These are phyloP conservation scores for Endocalyx cinctus DNA, from an alignment of 2,329 filamentous ascomycete species.

Conservation along the genomic window DNA sequence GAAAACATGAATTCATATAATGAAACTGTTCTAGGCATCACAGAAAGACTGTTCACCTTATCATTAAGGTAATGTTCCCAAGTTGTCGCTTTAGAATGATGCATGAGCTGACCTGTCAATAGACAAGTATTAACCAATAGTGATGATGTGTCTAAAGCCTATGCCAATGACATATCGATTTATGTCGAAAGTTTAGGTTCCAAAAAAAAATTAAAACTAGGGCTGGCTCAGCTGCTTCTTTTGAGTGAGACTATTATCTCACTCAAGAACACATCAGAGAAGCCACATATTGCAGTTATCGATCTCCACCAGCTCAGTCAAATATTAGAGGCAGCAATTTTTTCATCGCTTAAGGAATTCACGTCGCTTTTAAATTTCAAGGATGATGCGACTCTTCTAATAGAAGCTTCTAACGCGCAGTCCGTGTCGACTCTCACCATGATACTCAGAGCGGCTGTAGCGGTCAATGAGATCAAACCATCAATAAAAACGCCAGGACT, in stretches of 20 bases:
- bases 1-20: slow-evolving; percentile 11
- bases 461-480: slow-evolving; percentile 10
- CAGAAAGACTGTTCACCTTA: slow-evolving; percentile 21
- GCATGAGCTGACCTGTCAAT: slow-evolving; percentile 11
- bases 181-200: slow-evolving; percentile 17
- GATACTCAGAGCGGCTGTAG: slow-evolving; percentile 19
- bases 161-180: slow-evolving; percentile 17
- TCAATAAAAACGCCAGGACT: too few relatives aligned
- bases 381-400: too few relatives aligned
- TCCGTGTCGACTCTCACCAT: slow-evolving; percentile 16
- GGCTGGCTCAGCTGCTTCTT: slow-evolving; percentile 17
- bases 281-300: slow-evolving; percentile 9
- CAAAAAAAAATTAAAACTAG: slow-evolving; percentile 5
- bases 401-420: too few relatives aligned
- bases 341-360: too few relatives aligned
- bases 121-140: slow-evolving; percentile 22
- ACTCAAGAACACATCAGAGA: slow-evolving; percentile 11
- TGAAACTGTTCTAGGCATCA: slow-evolving; percentile 9
- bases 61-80: slow-evolving; percentile 19
- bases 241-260: too few relatives aligned
- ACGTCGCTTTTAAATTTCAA: too few relatives aligned
- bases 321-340: too few relatives aligned
- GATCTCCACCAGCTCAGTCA: slow-evolving; percentile 10
- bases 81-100: not conserved
- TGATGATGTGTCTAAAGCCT: slow-evolving; percentile 18